Evolutionary conservation across 2,329 filamentous ascomycete genomes (phyloP), one percentile per base, ranked within the genome.

Genomic region (Fusarium newnesense): DNA sequence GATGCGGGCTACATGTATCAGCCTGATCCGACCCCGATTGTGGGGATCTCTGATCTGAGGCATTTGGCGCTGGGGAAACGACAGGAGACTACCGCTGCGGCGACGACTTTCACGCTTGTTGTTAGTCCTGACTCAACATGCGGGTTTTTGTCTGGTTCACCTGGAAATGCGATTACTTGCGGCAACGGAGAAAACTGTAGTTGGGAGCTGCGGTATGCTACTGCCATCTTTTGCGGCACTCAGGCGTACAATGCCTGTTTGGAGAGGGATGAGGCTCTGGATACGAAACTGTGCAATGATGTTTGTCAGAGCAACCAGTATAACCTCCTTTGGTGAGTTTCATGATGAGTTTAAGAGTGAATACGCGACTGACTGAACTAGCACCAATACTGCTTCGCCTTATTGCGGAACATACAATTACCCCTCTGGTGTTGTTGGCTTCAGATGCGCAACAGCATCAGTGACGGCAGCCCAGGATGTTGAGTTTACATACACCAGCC

Each of bases 131-230:
- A 73, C 5, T 52, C 65, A 10, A 74, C 71, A 5, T 73, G 71
- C 24, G 71, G 71, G 3, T 73, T 58, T 9, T 43, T 73, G 19
- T 73, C 70, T 3, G 71, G 61, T 2, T 73, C 70, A 6, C 58
- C 70, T 36, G 71, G 71, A 42, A 70, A 64, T 26, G 70, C 61
- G 13, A 71, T 73, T 9, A 73, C 67, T 18, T 73, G 71, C 40
- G 21, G 32, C 15, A 70, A 73, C 36, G 46, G 63, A 3, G 34
- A 46, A 0, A 39, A 12, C 4, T 74, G 71, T 4, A 60, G 59
- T 28, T 74, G 70, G 71, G 71, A 74, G 28, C 19, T 68, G 5
- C 36, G 49, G 0, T 11, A 47, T 5, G 15, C 43, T 28, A 53
- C 36, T 2, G 68, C 19, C 9, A 60, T 74, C 18, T 43, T 68